Evolutionary conservation across 2,329 filamentous ascomycete species (phyloP).

Genomic region (Xylaria sp.): DNA sequence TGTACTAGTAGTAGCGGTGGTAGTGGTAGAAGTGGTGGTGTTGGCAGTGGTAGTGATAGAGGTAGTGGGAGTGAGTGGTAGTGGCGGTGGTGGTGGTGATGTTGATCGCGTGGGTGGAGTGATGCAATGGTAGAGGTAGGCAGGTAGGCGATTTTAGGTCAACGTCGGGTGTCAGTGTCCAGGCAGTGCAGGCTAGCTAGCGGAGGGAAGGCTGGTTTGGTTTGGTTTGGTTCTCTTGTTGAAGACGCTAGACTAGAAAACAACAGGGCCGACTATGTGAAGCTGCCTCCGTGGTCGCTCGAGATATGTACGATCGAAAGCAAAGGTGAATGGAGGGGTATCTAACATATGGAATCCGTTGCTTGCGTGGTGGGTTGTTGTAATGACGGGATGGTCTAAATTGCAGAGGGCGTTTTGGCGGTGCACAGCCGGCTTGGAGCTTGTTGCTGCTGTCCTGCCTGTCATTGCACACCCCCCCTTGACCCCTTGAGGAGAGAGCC

Average conservation of each 20-base stretch:
- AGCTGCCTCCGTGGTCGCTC: constrained; percentile 25
- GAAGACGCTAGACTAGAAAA: constrained; percentile 7
- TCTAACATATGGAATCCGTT: constrained; percentile 33
- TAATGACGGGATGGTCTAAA: constrained; percentile 33
- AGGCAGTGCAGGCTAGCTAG: constrained; percentile 3
- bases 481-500: too few species aligned
- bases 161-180: constrained; percentile 31
- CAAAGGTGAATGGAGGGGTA: constrained; percentile 33
- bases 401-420: constrained; percentile 25
- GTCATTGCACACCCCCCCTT: too few species aligned
- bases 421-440: constrained; percentile 16
- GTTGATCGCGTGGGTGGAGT: constrained; percentile 51
- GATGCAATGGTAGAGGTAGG: constrained; percentile 45
- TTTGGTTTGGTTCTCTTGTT: not conserved
- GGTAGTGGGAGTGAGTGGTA: constrained; percentile 19
- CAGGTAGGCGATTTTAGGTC: constrained; percentile 36
- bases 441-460: constrained; percentile 29
- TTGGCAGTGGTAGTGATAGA: constrained; percentile 22
- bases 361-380: constrained; percentile 35
- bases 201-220: constrained; percentile 1
- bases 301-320: constrained; percentile 24
- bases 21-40: too few species aligned
- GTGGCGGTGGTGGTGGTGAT: constrained; percentile 32
- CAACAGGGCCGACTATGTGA: constrained; percentile 12
- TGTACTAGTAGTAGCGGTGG: constrained; percentile 16